A percentile compares a stretch with the other conserved stretches of the same genome.
These are phyloP conservation scores for Alternaria ventricosa DNA, from an alignment of 2,329 filamentous ascomycete species.

Conservation along the genomic window DNA sequence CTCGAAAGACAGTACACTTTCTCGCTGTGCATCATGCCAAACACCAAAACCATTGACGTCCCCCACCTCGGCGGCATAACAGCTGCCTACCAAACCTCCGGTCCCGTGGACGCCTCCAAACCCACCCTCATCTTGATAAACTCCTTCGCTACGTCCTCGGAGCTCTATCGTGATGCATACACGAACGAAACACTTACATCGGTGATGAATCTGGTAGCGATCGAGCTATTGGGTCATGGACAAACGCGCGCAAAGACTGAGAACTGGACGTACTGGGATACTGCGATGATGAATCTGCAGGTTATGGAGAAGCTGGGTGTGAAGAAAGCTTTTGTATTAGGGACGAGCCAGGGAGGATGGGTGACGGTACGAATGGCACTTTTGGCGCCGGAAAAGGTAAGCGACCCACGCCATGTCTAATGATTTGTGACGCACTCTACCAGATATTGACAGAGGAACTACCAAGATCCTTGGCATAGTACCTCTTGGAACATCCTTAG, in stretches of 20 bases:
- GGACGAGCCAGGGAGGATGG: conserved; percentile 63
- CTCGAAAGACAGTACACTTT: not conserved
- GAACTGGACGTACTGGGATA: conserved; percentile 64
- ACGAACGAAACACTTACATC: conserved; percentile 44
- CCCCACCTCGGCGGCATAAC: conserved; percentile 59
- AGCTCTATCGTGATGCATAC: conserved; percentile 54
- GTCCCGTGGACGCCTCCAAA: conserved; percentile 48
- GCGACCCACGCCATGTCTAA: not conserved
- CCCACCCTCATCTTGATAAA: conserved; percentile 61
- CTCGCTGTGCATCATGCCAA: conserved; percentile 28
- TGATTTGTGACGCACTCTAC: not conserved
- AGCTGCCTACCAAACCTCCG: conserved; percentile 55
- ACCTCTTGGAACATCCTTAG: conserved; percentile 60
- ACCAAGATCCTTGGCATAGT: conserved; percentile 59
- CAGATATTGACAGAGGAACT: not conserved
- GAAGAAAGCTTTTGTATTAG: conserved; percentile 55
- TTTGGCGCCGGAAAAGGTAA: conserved; percentile 55
- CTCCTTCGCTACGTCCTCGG: conserved; percentile 58
- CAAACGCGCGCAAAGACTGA: conserved; percentile 53
- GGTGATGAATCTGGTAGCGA: conserved; percentile 59
- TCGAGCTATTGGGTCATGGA: conserved; percentile 62
- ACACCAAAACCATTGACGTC: conserved; percentile 52
- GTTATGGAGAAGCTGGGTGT: conserved; percentile 52
- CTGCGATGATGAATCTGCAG: conserved; percentile 55
- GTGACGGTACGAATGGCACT: conserved; percentile 60